phyloP scores from a whole-genome alignment of 1,284 basidiomycete species.

The Coriolopsis trogii region DNA sequence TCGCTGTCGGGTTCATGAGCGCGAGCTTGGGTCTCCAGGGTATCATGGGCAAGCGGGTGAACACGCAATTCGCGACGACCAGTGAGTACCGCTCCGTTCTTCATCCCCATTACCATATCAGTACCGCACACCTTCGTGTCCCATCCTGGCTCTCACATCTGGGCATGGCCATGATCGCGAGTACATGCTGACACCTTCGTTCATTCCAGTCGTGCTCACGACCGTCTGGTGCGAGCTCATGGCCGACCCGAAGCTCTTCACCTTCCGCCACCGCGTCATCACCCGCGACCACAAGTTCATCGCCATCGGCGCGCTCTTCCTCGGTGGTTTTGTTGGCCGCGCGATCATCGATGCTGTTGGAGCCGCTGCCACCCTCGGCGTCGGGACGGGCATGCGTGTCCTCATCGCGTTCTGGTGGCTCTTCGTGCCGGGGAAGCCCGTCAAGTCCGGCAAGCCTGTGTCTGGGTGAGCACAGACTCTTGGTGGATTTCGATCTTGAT shows the following conservation, averaged over 20 bases:
- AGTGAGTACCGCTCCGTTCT: conserved; percentile 44
- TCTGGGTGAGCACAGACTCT: conserved; percentile 2
- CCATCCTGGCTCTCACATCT: not conserved
- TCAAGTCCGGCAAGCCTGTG: conserved; percentile 20
- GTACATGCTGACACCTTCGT: no score
- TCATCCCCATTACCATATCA: not conserved
- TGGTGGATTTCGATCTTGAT: no score
- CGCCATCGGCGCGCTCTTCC: conserved; percentile 67
- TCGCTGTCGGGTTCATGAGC: conserved; percentile 75
- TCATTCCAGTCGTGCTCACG: conserved; percentile 60
- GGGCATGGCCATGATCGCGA: not conserved
- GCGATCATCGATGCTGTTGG: conserved; percentile 67
- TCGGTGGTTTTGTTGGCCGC: conserved; percentile 77
- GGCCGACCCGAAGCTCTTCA: conserved; percentile 76
- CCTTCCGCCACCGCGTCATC: conserved; percentile 49
- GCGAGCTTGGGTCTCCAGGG: conserved; percentile 81
- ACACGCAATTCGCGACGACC: conserved; percentile 79
- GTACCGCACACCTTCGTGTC: not conserved
- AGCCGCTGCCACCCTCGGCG: conserved; percentile 65
- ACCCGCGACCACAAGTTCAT: conserved; percentile 76
- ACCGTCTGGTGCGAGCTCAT: conserved; percentile 88
- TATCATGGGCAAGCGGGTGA: conserved; percentile 82
- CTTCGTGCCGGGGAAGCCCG: conserved; percentile 58
- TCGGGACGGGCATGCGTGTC: conserved; percentile 68
- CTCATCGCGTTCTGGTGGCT: conserved; percentile 71